Evolutionary conservation across 2,329 filamentous ascomycete species (phyloP), one percentile per base, ranked within the genome.

Genomic region (Colletotrichum sp.): DNA sequence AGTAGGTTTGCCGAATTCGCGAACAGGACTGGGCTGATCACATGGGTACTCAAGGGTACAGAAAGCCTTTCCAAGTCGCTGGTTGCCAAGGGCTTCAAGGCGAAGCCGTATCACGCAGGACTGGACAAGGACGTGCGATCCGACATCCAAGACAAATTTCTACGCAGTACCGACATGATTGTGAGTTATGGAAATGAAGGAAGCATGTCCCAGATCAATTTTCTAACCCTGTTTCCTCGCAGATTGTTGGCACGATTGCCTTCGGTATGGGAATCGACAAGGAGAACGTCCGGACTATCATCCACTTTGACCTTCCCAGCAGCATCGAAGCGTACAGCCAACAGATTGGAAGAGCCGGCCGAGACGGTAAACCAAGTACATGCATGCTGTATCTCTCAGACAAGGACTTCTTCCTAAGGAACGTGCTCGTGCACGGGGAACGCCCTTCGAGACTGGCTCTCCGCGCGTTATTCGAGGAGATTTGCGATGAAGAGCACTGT

Each of bases 231-330:
- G 5, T 8, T 34, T 21, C 0, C 24, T 2, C n/a, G 1, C 12
- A 78, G 77, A 86, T 90, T 15, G 86, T 89, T 21, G 89, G 90
- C 5, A 92, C 90, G 0, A 91, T 91, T 55, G 90, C 90, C 1
- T 92, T 92, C 67, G 90, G 90, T 1, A 92, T 92, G 90, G 90
- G 90, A 0, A 91, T 92, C 21, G 90, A 92, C 79, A 92, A 92
- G 76, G 75, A 81, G 39, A 85, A 89, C 65, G 91, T 92, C 55
- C 86, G 90, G 8, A 91, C 90, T 72, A 85, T 92, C 39, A 79
- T 91, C 12, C 90, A 91, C 75, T 90, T 86, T 78, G 88, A 89
- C 67, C 81, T 90, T 4, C 84, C 90, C 0, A 85, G 83, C 70
- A 90, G 88, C 9, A 81, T 92, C 2, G 90, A 92, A 77, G 89